phyloP scores from a whole-genome alignment of 1,284 basidiomycete genomes.

The Boletus semigastroideus region DNA sequence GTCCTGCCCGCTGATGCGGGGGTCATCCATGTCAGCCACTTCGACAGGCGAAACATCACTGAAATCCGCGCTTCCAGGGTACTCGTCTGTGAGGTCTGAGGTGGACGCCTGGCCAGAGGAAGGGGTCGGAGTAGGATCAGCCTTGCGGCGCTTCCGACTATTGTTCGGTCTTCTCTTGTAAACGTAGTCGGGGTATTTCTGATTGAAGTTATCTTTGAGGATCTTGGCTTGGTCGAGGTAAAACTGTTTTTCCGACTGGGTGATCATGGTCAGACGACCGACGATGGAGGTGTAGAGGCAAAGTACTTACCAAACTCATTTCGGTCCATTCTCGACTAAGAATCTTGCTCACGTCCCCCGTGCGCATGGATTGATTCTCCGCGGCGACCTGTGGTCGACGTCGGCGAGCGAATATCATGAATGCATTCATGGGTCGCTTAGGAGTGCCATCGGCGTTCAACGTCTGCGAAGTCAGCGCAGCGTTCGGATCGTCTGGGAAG shows the following conservation, averaged over 20 bases:
- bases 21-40: constrained; percentile 24
- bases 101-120: constrained; percentile 23
- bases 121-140: constrained; percentile 37
- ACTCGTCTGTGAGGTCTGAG: constrained; percentile 28
- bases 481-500: constrained; percentile 46
- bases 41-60: constrained; percentile 35
- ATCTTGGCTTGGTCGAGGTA: constrained; percentile 81
- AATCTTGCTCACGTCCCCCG: constrained; percentile 82
- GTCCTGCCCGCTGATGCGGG: constrained; percentile 20
- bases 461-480: constrained; percentile 67
- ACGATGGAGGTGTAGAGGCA: constrained; percentile 6
- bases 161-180: constrained; percentile 83
- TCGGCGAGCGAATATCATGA: constrained; percentile 86
- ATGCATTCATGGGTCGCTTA: constrained; percentile 85
- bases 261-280: constrained; percentile 19
- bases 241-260: constrained; percentile 75
- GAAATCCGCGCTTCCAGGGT: constrained; percentile 22
- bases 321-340: constrained; percentile 77
- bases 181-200: constrained; percentile 84
- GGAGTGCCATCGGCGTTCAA: constrained; percentile 82
- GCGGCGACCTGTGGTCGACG: constrained; percentile 77
- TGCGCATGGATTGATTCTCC: constrained; percentile 81
- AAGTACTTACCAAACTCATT: constrained; percentile 50
- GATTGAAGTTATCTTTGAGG: constrained; percentile 79
- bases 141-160: constrained; percentile 66